These are phyloP conservation scores for Ascoidea tarda DNA, from an alignment of 805 yeast genomes.

Conservation along the genomic window DNA sequence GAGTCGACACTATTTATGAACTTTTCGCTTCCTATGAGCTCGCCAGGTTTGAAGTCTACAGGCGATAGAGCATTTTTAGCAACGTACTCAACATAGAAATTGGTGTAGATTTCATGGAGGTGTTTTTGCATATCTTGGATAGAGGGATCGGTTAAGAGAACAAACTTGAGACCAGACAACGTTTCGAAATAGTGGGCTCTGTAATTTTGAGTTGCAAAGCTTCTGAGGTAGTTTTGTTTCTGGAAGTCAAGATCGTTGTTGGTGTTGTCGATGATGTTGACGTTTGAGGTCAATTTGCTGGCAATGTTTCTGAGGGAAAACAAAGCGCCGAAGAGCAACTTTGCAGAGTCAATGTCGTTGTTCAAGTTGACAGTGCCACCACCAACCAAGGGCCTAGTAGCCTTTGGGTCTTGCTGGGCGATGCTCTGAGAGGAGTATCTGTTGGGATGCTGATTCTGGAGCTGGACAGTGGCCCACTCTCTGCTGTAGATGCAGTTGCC, in stretches of 20 bases:
- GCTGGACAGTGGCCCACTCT: slow-evolving; percentile 33
- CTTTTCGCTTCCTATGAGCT: slow-evolving; percentile 37
- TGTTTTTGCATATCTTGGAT: slow-evolving; percentile 41
- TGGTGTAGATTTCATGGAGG: slow-evolving; percentile 44
- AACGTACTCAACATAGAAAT: slow-evolving; percentile 43
- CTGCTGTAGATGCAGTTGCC: slow-evolving; percentile 63
- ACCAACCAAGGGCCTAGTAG: not conserved
- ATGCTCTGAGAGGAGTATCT: slow-evolving; percentile 7
- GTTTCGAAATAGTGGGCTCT: slow-evolving; percentile 73
- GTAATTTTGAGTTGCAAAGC: slow-evolving; percentile 61
- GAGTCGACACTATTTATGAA: slow-evolving; percentile 45
- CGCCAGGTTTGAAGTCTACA: slow-evolving; percentile 40
- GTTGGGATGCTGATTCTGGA: slow-evolving; percentile 8
- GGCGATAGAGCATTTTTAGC: slow-evolving; percentile 48
- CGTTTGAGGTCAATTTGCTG: slow-evolving; percentile 28
- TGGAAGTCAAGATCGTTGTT: slow-evolving; percentile 5
- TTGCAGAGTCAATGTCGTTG: slow-evolving; percentile 56
- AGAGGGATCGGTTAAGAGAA: slow-evolving; percentile 52
- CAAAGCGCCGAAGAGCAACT: slow-evolving; percentile 74
- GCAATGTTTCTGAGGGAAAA: slow-evolving; percentile 70
- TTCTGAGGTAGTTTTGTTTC: slow-evolving; percentile 23
- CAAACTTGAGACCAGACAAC: slow-evolving; percentile 64
- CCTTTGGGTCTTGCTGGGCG: slow-evolving; percentile 13
- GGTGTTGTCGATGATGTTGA: slow-evolving; percentile 15
- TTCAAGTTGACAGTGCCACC: slow-evolving; percentile 32